Evolutionary conservation across 2,329 filamentous ascomycete genomes (phyloP), one percentile per base, ranked within the genome.

Genomic region (Neocatenulostroma microsporum): DNA sequence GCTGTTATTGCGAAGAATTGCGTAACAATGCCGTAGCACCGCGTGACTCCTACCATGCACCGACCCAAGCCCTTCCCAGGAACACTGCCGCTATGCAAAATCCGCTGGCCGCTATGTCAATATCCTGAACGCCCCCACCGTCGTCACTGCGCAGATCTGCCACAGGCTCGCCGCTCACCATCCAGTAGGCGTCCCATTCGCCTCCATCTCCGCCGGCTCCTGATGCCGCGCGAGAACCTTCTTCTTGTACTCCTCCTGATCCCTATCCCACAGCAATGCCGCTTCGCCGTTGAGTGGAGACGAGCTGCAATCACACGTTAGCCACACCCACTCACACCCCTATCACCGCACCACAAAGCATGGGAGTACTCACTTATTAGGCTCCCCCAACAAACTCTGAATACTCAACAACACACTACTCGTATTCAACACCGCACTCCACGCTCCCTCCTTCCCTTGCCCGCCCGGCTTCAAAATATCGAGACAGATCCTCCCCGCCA

Each of bases 341-440:
- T 14, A 7, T 27, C 11, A 27, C n/a, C n/a, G n/a, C n/a, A n/a
- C n/a, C n/a, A n/a, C n/a, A n/a, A n/a, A n/a, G n/a, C n/a, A 3
- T 21, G 25, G 10, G 17, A 15, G 11, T 3, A 68, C 84, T 63
- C 69, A 96, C 91, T 98, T 98, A 68, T 98, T 98, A 23, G 91
- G 91, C 66, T 98, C 91, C 18, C 89, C 91, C 21, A 98, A 74
- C 56, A 98, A 68, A 63, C 88, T 95, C 67, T 98, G 91, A 63
- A 98, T 66, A 53, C 89, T 96, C 54, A 98, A 64, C 37, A 98
- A 70, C 30, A 98, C 85, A 30, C 83, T 94, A 63, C 93, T 85
- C 44, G 94, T 87, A 58, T 96, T 96, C 73, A 95, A 93, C 28
- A 93, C 88, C 13, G 91, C 87, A 41, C 87, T 94, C 91, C 91